Evolutionary conservation across 306 rosid genomes (phyloP).

Genomic region (Abrus pulchellus): DNA sequence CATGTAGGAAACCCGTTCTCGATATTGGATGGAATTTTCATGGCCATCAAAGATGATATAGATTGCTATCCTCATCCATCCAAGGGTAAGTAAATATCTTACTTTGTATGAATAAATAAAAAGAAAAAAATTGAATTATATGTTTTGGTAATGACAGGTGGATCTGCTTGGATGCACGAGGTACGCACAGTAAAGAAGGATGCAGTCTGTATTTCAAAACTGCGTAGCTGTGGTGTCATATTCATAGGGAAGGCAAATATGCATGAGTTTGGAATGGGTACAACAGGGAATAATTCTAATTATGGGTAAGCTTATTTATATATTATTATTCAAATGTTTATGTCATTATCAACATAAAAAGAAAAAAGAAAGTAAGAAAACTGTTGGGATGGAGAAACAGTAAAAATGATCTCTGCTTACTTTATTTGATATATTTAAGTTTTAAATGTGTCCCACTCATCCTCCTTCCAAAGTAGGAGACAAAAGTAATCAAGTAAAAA

Average conservation of each 20-base stretch:
- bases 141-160: slow-evolving; percentile 67
- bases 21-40: slow-evolving; percentile 92
- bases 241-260: slow-evolving; percentile 94
- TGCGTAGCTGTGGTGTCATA: slow-evolving; percentile 90
- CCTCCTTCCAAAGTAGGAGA: slow-evolving; percentile 26
- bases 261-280: slow-evolving; percentile 98
- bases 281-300: slow-evolving; percentile 95
- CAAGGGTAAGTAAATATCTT: slow-evolving; percentile 64
- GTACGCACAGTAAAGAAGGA: slow-evolving; percentile 75
- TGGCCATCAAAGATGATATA: slow-evolving; percentile 97
- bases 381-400: slow-evolving; percentile 24
- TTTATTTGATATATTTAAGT: slow-evolving; percentile 32
- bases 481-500: slow-evolving; percentile 32
- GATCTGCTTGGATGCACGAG: slow-evolving; percentile 94
- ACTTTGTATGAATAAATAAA: slow-evolving; percentile 19
- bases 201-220: slow-evolving; percentile 72
- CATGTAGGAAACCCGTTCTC: slow-evolving; percentile 80
- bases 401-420: slow-evolving; percentile 23
- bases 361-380: background rate
- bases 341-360: slow-evolving; percentile 31
- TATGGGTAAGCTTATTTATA: slow-evolving; percentile 71
- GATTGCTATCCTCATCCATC: slow-evolving; percentile 88
- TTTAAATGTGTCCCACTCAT: background rate
- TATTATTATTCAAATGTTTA: slow-evolving; percentile 39
- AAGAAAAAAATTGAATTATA: slow-evolving; percentile 27